Percentiles rank a stretch among this genome's conserved stretches.
These are phyloP conservation scores for Graphiopsis chlorocephala DNA, from an alignment of 2,329 filamentous ascomycete species.

Conservation along the genomic window DNA sequence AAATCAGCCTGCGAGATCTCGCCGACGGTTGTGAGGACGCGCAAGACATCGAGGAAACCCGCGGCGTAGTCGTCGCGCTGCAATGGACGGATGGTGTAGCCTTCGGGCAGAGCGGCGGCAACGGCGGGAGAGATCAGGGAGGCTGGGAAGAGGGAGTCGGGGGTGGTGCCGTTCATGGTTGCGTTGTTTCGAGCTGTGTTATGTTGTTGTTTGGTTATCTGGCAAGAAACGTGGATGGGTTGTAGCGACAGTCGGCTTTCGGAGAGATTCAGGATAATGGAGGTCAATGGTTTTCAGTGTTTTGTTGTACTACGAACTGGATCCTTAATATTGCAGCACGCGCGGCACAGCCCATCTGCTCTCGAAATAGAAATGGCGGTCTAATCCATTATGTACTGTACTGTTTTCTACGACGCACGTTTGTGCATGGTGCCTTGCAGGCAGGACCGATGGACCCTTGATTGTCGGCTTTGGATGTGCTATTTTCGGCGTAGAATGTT, in stretches of 20 bases:
- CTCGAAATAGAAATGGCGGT: neutral
- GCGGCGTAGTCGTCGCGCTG: slow-evolving; percentile 72
- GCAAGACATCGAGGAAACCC: slow-evolving; percentile 87
- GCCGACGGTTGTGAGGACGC: slow-evolving; percentile 89
- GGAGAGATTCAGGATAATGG: neutral
- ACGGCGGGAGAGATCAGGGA: slow-evolving; percentile 76
- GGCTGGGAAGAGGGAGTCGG: slow-evolving; percentile 63
- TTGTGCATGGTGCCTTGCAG: slow-evolving; percentile 12
- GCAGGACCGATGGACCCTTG: slow-evolving; percentile 1
- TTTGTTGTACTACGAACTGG: neutral
- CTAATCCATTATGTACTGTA: neutral
- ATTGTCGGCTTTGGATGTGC: neutral
- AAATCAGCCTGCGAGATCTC: slow-evolving; percentile 76
- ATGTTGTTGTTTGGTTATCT: neutral
- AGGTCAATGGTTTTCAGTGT: neutral
- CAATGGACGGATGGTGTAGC: slow-evolving; percentile 80
- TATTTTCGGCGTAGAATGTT: neutral
- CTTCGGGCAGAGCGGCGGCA: slow-evolving; percentile 67
- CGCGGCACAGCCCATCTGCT: neutral
- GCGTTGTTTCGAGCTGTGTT: neutral
- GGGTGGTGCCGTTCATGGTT: slow-evolving; percentile 16
- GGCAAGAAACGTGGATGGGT: neutral
- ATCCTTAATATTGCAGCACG: neutral
- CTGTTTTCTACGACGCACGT: slow-evolving; percentile 14
- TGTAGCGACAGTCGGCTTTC: neutral